Evolutionary conservation across 139 green algal species (phyloP), one percentile per base, ranked within the genome.

Genomic region (Tetradesmus lagerheimii): DNA sequence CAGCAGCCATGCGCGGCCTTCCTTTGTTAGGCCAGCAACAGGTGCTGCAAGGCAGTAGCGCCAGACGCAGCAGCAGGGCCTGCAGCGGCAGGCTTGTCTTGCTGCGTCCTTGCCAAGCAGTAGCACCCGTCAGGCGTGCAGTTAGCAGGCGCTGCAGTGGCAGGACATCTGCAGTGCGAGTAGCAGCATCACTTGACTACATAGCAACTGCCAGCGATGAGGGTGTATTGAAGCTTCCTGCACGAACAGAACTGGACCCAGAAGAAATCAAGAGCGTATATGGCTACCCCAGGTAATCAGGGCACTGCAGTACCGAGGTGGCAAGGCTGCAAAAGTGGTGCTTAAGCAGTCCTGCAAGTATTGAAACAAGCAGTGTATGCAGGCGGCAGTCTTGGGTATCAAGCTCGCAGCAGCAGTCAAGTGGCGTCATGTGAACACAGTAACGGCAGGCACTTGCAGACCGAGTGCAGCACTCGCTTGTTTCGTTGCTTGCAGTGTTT

Each of bases 261-360:
- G 81, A 92, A 27, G 91, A 98, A 50, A 93, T 98, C 38, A 92
- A 91, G 0, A 91, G 92, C 45, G 96, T 99, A 16, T 99, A 98
- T 91, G 93, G 94, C 25, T 98, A 94, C 86, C 89, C 93, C 4
- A 74, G 88, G 87, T 91, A 23, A 50, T 53, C 34, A 43, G 31
- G 23, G 31, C 34, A 23, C 2, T 78, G 67, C 2, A 78, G 67
- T 38, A 3, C 27, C 5, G 0, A 20, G 47, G 18, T 16, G 18
- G 47, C 8, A 62, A 23, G 43, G 43, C 50, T 64, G 50, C 50
- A 25, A 25, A 25, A 2, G 5, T 71, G 23, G n/a, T n/a, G n/a
- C n/a, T n/a, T n/a, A n/a, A n/a, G n/a, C n/a, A n/a, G n/a, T n/a
- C n/a, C n/a, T n/a, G n/a, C n/a, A n/a, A n/a, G n/a, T n/a, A n/a